Evolutionary conservation across 2,329 filamentous ascomycete species (phyloP).

Genomic region (Cytospora mali): DNA sequence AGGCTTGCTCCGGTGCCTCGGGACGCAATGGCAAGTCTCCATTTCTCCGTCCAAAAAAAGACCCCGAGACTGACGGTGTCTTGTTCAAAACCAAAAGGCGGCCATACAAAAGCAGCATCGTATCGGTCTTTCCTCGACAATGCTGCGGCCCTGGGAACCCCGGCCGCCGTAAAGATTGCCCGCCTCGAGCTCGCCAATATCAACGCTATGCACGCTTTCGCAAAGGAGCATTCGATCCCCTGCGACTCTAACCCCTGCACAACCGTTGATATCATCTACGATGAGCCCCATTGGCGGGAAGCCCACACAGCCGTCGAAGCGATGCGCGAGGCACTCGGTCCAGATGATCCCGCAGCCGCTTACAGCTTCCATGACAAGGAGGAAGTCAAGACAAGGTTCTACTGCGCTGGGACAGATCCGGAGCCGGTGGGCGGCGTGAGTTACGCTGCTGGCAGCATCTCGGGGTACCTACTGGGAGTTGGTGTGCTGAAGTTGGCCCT

Average conservation of each 20-base stretch:
- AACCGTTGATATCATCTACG: slow-evolving; percentile 63
- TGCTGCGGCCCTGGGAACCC: slow-evolving; percentile 46
- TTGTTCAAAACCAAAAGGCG: slow-evolving; percentile 38
- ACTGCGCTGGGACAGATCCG: slow-evolving; percentile 32
- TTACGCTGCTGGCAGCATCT: slow-evolving; percentile 49
- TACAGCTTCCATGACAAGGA: slow-evolving; percentile 44
- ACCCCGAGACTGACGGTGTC: background rate
- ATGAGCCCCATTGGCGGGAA: slow-evolving; percentile 44
- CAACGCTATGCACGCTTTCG: slow-evolving; percentile 57
- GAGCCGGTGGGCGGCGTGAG: slow-evolving; percentile 49
- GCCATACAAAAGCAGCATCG: slow-evolving; percentile 47
- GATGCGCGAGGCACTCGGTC: slow-evolving; percentile 49
- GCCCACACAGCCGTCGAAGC: slow-evolving; percentile 44
- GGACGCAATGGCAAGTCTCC: slow-evolving; percentile 53
- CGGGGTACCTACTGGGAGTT: slow-evolving; percentile 42
- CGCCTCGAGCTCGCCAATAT: slow-evolving; percentile 57
- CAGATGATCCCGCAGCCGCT: slow-evolving; percentile 41
- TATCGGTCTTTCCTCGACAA: slow-evolving; percentile 55
- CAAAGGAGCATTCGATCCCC: slow-evolving; percentile 47
- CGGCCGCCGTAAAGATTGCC: slow-evolving; percentile 53
- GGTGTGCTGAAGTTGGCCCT: slow-evolving; percentile 51
- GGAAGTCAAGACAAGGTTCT: slow-evolving; percentile 19
- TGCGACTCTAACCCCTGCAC: slow-evolving; percentile 54
- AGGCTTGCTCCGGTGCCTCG: slow-evolving; percentile 68
- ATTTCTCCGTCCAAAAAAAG: background rate